Evolutionary conservation across 306 rosid species (phyloP), one percentile per base, ranked within the genome.

Genomic region (Pyrus betulifolia): DNA sequence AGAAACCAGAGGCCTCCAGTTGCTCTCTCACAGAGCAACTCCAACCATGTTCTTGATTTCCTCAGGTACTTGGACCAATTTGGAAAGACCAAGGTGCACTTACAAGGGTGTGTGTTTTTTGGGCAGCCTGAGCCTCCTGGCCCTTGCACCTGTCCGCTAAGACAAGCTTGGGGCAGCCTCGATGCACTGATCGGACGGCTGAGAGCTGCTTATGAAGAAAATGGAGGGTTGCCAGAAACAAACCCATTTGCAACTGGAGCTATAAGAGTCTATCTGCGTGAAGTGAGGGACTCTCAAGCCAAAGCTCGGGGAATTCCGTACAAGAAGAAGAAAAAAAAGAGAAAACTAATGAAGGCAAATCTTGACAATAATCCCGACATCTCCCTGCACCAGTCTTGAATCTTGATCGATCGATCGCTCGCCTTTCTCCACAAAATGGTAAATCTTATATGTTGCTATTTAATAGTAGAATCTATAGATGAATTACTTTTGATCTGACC

Each of bases 131-230:
- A 88, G 69, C 91, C 91, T 1, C 82, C 91, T 0, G 86, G 86
- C 1, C 91, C 91, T 40, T 88, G 91, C 59, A 76, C 86, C 67
- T 88, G 91, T 63, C 89, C 89, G 0, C 88, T 88, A 6, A 80
- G 84, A 60, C 91, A 88, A 82, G 91, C 91, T n/a, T 88, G 91
- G 91, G 91, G 91, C 5, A 88, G 91, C 83, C 89, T 88, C 0
- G 91, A 88, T 33, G 91, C 91, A 1, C 89, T 88, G 70, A 81
- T 88, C 58, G 91, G 91, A 60, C 83, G 91, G 25, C 87, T 88
- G 42, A 58, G 91, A 62, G 91, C 91, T 52, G 91, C 91, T 46
- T 88, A 79, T 14, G 91, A 88, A 70, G 91, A 88, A 70, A 85
- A 79, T 62, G 91, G 91, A 4, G 91, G 91, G 45, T 79, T 78